Conservation (phyloP, 2,329 filamentous ascomycete genomes). For the Lecanicillium sp. region DNA sequence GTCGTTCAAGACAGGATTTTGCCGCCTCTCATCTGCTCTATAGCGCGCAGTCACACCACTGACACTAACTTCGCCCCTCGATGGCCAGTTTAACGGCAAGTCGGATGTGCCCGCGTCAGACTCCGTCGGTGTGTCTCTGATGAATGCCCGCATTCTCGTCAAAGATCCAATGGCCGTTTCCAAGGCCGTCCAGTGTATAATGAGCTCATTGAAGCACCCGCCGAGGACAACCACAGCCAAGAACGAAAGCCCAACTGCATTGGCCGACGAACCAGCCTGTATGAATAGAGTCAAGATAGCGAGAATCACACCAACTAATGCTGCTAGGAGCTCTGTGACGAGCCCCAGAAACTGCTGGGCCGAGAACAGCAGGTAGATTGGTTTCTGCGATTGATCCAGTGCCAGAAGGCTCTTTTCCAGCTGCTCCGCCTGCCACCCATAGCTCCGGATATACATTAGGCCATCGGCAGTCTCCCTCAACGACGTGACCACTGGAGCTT, state of each 20-base stretch:
- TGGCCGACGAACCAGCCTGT: background rate
- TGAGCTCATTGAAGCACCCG: background rate
- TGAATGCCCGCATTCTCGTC: background rate
- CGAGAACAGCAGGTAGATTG: background rate
- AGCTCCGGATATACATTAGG: background rate
- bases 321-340: background rate
- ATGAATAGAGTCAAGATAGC: background rate
- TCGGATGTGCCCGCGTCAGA: background rate
- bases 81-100: background rate
- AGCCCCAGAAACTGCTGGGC: background rate
- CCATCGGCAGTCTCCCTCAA: background rate
- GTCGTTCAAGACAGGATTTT: background rate
- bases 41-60: background rate
- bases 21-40: background rate
- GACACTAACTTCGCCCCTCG: background rate
- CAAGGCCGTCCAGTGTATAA: background rate
- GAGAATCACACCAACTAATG: background rate
- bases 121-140: background rate
- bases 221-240: background rate
- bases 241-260: background rate
- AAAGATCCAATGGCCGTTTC: conserved; percentile 3
- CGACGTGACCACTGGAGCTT: background rate
- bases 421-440: background rate
- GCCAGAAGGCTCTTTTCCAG: background rate
- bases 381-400: background rate